Conservation (phyloP, 2,329 filamentous ascomycete species). For the Nectriaceae sp. region DNA sequence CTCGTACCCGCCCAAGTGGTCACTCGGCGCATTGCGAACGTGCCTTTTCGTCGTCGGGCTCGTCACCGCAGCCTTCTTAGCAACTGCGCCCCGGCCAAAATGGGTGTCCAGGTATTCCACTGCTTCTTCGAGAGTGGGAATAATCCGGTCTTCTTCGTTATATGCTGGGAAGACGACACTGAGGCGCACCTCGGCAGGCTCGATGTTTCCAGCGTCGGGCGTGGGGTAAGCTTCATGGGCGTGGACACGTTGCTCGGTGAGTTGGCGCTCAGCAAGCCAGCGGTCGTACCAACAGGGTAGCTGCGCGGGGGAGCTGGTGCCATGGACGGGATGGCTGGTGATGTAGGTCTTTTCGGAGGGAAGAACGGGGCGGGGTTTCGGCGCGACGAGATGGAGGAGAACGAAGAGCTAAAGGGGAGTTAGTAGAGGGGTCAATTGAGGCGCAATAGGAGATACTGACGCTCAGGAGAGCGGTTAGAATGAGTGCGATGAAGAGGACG, state of each 20-base stretch:
- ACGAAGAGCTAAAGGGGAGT: conserved; percentile 53
- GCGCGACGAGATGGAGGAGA: conserved; percentile 74
- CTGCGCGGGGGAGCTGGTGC: conserved; percentile 39
- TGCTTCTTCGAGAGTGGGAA: conserved; percentile 86
- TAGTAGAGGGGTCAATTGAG: neutral
- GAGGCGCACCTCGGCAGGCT: conserved; percentile 79
- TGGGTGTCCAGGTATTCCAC: conserved; percentile 79
- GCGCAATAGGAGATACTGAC: conserved; percentile 34
- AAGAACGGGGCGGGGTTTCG: conserved; percentile 72
- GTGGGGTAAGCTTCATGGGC: conserved; percentile 41
- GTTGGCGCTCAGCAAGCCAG: conserved; percentile 63
- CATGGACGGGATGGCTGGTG: conserved; percentile 65
- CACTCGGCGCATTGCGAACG: conserved; percentile 28
- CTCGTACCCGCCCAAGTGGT: conserved; percentile 70
- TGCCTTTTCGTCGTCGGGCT: conserved; percentile 36
- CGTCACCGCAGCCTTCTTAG: conserved; percentile 24
- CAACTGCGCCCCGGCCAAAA: conserved; percentile 58
- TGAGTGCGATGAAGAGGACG: conserved; percentile 35
- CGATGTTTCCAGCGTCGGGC: conserved; percentile 60
- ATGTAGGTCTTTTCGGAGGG: conserved; percentile 84
- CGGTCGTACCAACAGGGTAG: conserved; percentile 89
- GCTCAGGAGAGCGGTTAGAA: conserved; percentile 36
- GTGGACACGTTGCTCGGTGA: conserved; percentile 42
- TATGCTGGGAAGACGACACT: conserved; percentile 93
- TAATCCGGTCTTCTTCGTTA: conserved; percentile 85